phyloP scores from a whole-genome alignment of 441 rosid genomes.

The Brassica hybrid region DNA sequence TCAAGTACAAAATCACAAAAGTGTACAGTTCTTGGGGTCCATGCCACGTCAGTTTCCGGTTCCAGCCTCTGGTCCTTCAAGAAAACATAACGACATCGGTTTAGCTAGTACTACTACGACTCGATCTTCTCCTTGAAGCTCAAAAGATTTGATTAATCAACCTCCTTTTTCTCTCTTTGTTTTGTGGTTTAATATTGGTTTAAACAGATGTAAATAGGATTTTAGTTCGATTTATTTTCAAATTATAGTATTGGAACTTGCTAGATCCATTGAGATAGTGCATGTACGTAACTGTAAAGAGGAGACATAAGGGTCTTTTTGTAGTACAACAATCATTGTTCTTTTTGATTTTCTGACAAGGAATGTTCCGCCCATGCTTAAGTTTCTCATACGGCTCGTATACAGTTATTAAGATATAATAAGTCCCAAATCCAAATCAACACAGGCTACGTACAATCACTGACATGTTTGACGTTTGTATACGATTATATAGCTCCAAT shows the following conservation, averaged over 20 bases:
- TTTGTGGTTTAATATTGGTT: slow-evolving; percentile 4
- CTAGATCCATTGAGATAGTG: slow-evolving; percentile 12
- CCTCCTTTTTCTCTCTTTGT: neutral
- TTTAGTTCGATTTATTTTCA: slow-evolving; percentile 24
- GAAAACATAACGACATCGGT: slow-evolving; percentile 89
- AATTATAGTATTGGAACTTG: slow-evolving; percentile 15
- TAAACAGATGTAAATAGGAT: slow-evolving; percentile 27
- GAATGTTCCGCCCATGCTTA: slow-evolving; percentile 8
- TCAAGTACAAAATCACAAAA: slow-evolving; percentile 26
- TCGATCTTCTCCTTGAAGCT: slow-evolving; percentile 36
- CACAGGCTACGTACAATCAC: neutral
- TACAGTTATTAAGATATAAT: neutral
- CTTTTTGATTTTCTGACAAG: slow-evolving; percentile 7
- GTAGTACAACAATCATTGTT: slow-evolving; percentile 13
- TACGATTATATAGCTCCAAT: neutral
- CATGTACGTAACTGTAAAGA: slow-evolving; percentile 29
- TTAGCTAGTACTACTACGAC: slow-evolving; percentile 42
- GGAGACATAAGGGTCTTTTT: neutral
- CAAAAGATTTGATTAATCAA: neutral
- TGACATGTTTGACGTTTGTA: neutral
- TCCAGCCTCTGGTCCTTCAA: slow-evolving; percentile 90
- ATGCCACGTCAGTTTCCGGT: slow-evolving; percentile 78
- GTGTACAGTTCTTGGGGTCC: slow-evolving; percentile 60
- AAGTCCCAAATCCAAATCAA: neutral
- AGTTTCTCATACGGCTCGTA: no score